Conservation (phyloP, 1,284 basidiomycete species). For the Afroboletus lepidellus region DNA sequence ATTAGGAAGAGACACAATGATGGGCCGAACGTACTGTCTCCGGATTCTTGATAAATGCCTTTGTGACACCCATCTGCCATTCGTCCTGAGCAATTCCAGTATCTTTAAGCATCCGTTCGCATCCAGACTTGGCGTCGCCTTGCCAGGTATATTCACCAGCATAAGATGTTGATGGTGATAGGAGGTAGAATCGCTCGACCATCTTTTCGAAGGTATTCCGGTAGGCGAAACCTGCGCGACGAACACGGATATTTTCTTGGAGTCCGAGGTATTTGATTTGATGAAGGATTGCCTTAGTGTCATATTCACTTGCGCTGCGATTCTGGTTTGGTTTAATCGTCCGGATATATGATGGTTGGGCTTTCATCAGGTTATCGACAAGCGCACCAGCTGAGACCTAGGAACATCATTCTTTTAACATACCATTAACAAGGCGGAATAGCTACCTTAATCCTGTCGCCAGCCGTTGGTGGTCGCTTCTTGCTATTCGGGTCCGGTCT, state of each 20-base stretch:
- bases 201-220: conserved; percentile 98
- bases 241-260: conserved; percentile 97
- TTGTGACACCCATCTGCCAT: conserved; percentile 99
- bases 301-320: conserved; percentile 90
- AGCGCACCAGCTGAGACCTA: conserved; percentile 89
- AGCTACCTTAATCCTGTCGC: conserved; percentile 92
- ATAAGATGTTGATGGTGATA: conserved; percentile 95
- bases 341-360: conserved; percentile 97
- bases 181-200: conserved; percentile 95
- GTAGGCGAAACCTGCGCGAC: conserved; percentile 97
- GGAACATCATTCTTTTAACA: background rate
- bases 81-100: conserved; percentile 95
- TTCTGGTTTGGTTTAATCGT: conserved; percentile 99
- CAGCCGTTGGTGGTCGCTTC: conserved; percentile 96
- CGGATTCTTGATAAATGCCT: conserved; percentile 99
- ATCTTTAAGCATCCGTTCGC: conserved; percentile 90
- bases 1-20: conserved; percentile 1
- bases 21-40: conserved; percentile 71
- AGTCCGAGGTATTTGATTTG: conserved; percentile 99
- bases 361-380: conserved; percentile 94
- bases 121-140: conserved; percentile 89
- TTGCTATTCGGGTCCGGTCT: conserved; percentile 95
- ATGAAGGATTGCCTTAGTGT: conserved; percentile 92
- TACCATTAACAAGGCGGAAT: conserved; percentile 9
- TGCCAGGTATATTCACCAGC: conserved; percentile 99